Base-by-base conservation (phyloP, 345 rosid genomes). In the Linum trigynum region DNA sequence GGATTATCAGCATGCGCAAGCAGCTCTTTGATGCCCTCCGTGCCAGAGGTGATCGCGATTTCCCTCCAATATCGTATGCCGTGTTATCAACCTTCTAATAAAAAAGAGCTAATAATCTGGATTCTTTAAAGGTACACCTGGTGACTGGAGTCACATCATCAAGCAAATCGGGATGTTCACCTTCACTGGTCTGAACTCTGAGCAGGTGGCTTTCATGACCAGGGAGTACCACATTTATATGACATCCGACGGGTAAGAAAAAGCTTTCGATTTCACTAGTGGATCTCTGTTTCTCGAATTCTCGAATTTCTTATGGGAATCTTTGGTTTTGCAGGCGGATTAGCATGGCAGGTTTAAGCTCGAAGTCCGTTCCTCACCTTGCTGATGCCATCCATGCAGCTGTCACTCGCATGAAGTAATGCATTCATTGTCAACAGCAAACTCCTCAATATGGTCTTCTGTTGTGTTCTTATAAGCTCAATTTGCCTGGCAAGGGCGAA, bases 111-210 rank as follows among this genome's bases (percentile, higher is more conserved):
- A 4, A 41, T 8, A 4, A 41, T 41, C 45, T 41, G 42, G 40
- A 40, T 63, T 23, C 32, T 63, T 57, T 63, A 37, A 78, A 83
- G 87, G 81, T 55, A 83, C 81, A 12, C 87, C 84, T 7, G 87
- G 87, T 42, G 81, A 83, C 69, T 83, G 87, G 87, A 83, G 78
- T 17, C 87, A 83, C 63, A 78, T 83, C 38, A 69, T 77, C 45
- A 78, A 73, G 74, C 84, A 83, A 23, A 74, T 76, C 2, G 87
- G 87, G 35, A 72, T 83, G 81, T 83, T 76, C 53, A 78, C 83
- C 17, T 75, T 78, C 69, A 72, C 87, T 12, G 87, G 82, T 9
- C 58, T 83, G 65, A 83, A 68, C 58, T 61, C 76, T 23, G 70
- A 75, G 67, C 87, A 80, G 67, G 77, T 83, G 55, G 71, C 71